Evolutionary conservation across 257 asterid species (phyloP), one percentile per base, ranked within the genome.

Genomic region (Datura wrightii): DNA sequence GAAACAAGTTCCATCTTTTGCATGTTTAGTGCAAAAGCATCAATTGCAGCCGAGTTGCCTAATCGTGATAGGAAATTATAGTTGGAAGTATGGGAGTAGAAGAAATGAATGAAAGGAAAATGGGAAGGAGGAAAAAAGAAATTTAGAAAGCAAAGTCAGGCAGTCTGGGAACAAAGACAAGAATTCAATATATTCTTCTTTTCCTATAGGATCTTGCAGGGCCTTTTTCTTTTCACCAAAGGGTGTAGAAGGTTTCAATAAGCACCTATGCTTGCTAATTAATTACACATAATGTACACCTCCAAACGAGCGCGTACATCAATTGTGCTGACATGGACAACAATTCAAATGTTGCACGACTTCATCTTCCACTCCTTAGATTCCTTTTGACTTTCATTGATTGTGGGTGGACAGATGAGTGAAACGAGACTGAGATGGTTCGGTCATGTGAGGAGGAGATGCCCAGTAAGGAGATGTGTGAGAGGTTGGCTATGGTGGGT

Each of bases 11-110:
- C 34, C 53, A 2, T 69, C 53, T 41, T 39, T 69, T 69, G 34
- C 79, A 41, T 69, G 53, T 39, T 39, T 39, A 69, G 79, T 69
- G 53, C 31, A 14, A 67, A 37, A 67, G 14, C 78, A 39, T 67
- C 74, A 66, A 13, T 34, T 15, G 44, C n/a, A 63, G n/a, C 9
- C 15, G 37, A 31, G 71, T 63, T 24, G 18, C 42, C 46, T 34
- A 36, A 65, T 65, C 15, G 46, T 34, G 44, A 36, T 37, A 8
- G 31, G 48, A 39, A 67, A 7, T 67, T 46, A 37, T 67, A 37
- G 50, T 67, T 67, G 76, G 8, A 67, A 67, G 76, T 67, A 67
- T 15, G 76, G 76, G 48, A 15, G 76, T 67, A 9, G 3, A 67
- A 15, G 42, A 67, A 67, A 67, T 67, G 50, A 37, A 67, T 67